A percentile compares a stretch with the other conserved stretches of the same genome.
Conservation (phyloP, 108 stramenopile species). For the Aureococcus anophagefferens region DNA sequence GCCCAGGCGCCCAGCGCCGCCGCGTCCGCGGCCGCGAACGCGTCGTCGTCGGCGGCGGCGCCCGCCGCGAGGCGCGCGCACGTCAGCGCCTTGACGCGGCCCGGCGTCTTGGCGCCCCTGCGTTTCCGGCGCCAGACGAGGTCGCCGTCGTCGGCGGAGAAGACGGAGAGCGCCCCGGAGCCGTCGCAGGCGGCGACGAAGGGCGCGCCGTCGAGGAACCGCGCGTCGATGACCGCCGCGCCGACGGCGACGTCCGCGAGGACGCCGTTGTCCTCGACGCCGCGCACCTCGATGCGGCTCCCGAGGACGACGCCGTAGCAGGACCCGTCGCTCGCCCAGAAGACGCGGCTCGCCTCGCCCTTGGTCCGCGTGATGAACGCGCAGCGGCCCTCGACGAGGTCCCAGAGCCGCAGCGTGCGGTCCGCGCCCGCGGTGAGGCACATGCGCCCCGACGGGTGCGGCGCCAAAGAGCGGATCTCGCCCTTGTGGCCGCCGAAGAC, state of each 20-base stretch:
- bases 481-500: constrained; percentile 17
- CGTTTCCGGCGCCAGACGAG: not conserved
- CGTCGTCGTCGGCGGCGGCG: not conserved
- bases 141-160: not conserved
- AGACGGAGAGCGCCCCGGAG: not conserved
- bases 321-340: not conserved
- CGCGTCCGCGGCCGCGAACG: not conserved
- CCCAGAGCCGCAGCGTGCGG: constrained; percentile 8
- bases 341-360: not conserved
- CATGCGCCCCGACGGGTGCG: constrained; percentile 10
- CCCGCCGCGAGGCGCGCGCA: not conserved
- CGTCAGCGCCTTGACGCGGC: not conserved
- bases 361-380: not conserved
- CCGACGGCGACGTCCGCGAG: not conserved
- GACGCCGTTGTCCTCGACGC: not conserved
- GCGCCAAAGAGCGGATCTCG: not conserved
- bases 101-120: not conserved
- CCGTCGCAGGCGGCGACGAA: not conserved
- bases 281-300: not conserved
- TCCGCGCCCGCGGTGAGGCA: constrained; percentile 5
- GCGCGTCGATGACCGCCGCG: not conserved
- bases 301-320: not conserved
- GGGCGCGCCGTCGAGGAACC: not conserved
- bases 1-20: not conserved
- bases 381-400: constrained; percentile 9